Evolutionary conservation across 768 basidiomycete genomes (phyloP).

Genomic region (Tubosaeta sp.): DNA sequence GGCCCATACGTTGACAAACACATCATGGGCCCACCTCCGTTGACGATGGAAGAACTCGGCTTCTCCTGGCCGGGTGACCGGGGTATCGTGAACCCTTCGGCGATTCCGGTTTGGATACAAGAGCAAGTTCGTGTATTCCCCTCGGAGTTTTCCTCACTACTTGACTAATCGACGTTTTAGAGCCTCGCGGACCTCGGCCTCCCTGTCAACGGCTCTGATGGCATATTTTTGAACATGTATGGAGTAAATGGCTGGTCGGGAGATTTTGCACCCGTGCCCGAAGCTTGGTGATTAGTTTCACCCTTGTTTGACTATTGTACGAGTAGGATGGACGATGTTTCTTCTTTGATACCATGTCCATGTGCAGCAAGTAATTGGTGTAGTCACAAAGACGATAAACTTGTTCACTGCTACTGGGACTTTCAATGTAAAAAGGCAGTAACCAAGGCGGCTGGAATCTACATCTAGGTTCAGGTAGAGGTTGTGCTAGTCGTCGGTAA

Average conservation of each 20-base stretch:
- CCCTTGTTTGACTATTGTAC: constrained; percentile 13
- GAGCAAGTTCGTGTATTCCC: constrained; percentile 61
- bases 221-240: constrained; percentile 77
- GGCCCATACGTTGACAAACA: constrained; percentile 52
- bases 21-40: constrained; percentile 48
- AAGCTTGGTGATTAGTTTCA: constrained; percentile 64
- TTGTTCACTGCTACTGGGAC: background rate
- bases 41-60: constrained; percentile 84
- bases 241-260: constrained; percentile 71
- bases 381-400: background rate
- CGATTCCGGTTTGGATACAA: constrained; percentile 89
- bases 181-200: constrained; percentile 85
- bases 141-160: background rate
- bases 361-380: constrained; percentile 16
- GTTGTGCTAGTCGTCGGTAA: too few species aligned
- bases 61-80: constrained; percentile 65
- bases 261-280: constrained; percentile 73
- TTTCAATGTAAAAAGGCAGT: too few species aligned
- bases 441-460: too few species aligned
- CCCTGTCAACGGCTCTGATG: constrained; percentile 89
- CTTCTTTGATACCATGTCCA: constrained; percentile 14
- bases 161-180: constrained; percentile 35
- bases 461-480: too few species aligned
- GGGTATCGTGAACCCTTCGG: constrained; percentile 68
- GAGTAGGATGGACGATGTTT: constrained; percentile 22